These are phyloP conservation scores for Aspergillus nanangensis DNA, from an alignment of 495 filamentous ascomycete genomes.

Conservation along the genomic window DNA sequence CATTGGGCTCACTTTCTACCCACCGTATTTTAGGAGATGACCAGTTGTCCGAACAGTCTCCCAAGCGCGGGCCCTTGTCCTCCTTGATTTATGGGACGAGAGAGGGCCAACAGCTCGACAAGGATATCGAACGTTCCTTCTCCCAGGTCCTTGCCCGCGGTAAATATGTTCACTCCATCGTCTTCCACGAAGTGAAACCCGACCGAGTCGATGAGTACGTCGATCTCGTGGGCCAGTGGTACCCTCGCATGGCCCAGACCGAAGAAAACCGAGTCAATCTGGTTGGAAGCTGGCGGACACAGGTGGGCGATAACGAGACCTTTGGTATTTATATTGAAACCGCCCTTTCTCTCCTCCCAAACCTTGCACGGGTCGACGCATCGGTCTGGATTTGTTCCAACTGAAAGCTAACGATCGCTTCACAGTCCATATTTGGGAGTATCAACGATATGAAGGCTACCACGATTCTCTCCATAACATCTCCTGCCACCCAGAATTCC, in stretches of 20 bases:
- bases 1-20: constrained; percentile 65
- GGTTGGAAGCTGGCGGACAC: constrained; percentile 97
- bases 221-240: constrained; percentile 85
- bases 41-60: constrained; percentile 42
- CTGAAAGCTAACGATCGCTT: constrained; percentile 5
- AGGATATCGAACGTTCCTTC: constrained; percentile 92
- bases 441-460: constrained; percentile 94
- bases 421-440: constrained; percentile 96
- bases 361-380: neutral
- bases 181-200: constrained; percentile 93
- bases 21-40: constrained; percentile 48
- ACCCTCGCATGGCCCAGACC: constrained; percentile 75
- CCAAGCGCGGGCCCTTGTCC: constrained; percentile 47
- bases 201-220: constrained; percentile 95
- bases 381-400: neutral
- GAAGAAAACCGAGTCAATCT: constrained; percentile 90
- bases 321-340: constrained; percentile 63
- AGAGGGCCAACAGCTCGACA: constrained; percentile 86
- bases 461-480: constrained; percentile 87
- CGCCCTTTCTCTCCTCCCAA: neutral
- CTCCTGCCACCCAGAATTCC: constrained; percentile 71
- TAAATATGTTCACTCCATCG: constrained; percentile 98
- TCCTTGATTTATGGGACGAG: constrained; percentile 94
- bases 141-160: constrained; percentile 89
- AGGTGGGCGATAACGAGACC: constrained; percentile 96